A percentile compares a stretch with the other conserved stretches of the same genome.
Conservation (phyloP, 2,329 filamentous ascomycete species). For the Rhinocladiella mackenziei region DNA sequence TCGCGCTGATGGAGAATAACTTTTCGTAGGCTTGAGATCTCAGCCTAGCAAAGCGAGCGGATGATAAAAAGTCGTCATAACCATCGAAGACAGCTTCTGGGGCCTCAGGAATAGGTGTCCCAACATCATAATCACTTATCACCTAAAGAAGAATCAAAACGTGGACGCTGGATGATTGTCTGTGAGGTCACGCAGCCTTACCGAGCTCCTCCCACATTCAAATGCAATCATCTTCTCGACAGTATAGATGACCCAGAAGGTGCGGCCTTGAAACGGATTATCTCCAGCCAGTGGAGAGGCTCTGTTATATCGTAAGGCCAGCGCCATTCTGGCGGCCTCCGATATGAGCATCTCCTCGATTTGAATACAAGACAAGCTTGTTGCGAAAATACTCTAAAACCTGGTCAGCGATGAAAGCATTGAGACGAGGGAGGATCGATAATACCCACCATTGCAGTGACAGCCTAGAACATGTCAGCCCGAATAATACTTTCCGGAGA, state of each 20-base stretch:
- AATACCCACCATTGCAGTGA: no score
- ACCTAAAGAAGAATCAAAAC: background rate
- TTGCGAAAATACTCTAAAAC: background rate
- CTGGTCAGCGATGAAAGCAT: no score
- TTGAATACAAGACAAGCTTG: background rate
- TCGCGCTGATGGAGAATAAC: slow-evolving; percentile 4
- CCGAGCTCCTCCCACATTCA: slow-evolving; percentile 2
- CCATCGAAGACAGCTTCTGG: background rate
- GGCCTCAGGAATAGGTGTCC: background rate
- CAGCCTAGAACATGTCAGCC: no score
- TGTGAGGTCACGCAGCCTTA: no score
- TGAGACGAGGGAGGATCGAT: no score
- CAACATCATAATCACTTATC: slow-evolving; percentile 3
- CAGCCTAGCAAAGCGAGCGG: background rate
- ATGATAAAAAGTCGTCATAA: background rate
- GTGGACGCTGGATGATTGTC: background rate
- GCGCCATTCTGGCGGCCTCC: background rate
- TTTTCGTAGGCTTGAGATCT: background rate
- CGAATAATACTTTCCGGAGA: no score
- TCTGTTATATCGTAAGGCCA: no score
- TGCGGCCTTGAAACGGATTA: background rate
- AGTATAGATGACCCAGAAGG: slow-evolving; percentile 4
- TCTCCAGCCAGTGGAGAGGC: no score
- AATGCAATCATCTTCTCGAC: slow-evolving; percentile 4
- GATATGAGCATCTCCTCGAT: slow-evolving; percentile 1